Percentiles rank a stretch among this genome's conserved stretches.
phyloP scores from a whole-genome alignment of 1,284 basidiomycete species.

The Lentinula novae-zelandiae region DNA sequence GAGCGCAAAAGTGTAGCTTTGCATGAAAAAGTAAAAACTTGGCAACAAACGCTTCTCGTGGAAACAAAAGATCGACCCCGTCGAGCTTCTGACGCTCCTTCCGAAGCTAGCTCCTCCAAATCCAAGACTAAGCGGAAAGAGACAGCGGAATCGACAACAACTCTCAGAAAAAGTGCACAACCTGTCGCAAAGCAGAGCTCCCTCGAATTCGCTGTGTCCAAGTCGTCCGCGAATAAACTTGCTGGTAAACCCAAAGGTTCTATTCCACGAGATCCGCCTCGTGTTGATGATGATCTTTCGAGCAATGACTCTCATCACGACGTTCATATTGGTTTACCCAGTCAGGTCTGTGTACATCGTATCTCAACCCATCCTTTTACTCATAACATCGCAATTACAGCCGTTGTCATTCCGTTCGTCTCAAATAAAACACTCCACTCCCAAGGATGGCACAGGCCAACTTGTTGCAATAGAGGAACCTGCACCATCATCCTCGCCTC shows the following conservation, averaged over 20 bases:
- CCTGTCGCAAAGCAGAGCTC: not conserved
- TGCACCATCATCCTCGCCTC: not conserved
- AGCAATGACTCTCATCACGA: not conserved
- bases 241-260: not conserved
- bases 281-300: not conserved
- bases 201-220: not conserved
- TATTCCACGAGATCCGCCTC: not conserved
- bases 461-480: not conserved
- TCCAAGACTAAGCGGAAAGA: not conserved
- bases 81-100: not conserved
- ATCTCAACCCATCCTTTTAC: not conserved
- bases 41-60: not conserved
- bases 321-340: not conserved
- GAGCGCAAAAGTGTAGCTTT: not conserved
- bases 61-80: not conserved
- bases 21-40: constrained; percentile 5
- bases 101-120: not conserved
- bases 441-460: not conserved
- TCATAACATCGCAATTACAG: not conserved
- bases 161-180: not conserved
- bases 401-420: constrained; percentile 4
- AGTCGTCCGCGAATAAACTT: constrained; percentile 4
- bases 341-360: not conserved
- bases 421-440: constrained; percentile 7
- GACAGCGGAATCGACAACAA: not conserved